These are phyloP conservation scores for Corynespora cassiicola DNA, from an alignment of 2,329 filamentous ascomycete species.

Conservation along the genomic window DNA sequence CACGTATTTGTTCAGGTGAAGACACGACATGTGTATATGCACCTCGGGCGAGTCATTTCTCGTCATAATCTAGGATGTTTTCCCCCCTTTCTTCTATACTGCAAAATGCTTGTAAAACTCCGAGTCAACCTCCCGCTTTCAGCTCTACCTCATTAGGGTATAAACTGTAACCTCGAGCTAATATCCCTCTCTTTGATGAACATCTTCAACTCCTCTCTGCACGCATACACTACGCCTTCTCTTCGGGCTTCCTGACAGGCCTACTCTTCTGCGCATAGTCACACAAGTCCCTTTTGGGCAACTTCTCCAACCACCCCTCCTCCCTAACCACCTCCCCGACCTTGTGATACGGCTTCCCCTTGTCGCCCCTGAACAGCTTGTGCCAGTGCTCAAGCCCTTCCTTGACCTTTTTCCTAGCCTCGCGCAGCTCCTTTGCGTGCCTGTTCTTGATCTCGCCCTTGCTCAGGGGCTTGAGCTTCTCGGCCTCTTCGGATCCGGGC, in stretches of 20 bases:
- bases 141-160: no score
- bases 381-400: constrained; percentile 81
- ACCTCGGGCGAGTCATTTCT: no score
- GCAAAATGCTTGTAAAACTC: no score
- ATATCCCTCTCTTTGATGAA: neutral
- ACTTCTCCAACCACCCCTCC: constrained; percentile 65
- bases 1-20: no score
- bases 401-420: constrained; percentile 70
- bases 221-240: constrained; percentile 15
- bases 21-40: no score
- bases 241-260: constrained; percentile 56
- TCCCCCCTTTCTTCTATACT: no score
- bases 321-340: constrained; percentile 75
- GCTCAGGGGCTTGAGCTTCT: constrained; percentile 16
- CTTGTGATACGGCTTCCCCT: constrained; percentile 79
- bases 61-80: no score
- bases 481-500: constrained; percentile 43
- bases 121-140: no score
- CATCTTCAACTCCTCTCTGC: constrained; percentile 1
- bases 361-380: constrained; percentile 72
- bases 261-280: constrained; percentile 70
- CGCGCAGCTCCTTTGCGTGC: constrained; percentile 68
- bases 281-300: constrained; percentile 71
- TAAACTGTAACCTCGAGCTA: no score
- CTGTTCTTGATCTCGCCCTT: constrained; percentile 54